Evolutionary conservation across 2,329 filamentous ascomycete genomes (phyloP).

Genomic region (Graphiopsis chlorocephala): DNA sequence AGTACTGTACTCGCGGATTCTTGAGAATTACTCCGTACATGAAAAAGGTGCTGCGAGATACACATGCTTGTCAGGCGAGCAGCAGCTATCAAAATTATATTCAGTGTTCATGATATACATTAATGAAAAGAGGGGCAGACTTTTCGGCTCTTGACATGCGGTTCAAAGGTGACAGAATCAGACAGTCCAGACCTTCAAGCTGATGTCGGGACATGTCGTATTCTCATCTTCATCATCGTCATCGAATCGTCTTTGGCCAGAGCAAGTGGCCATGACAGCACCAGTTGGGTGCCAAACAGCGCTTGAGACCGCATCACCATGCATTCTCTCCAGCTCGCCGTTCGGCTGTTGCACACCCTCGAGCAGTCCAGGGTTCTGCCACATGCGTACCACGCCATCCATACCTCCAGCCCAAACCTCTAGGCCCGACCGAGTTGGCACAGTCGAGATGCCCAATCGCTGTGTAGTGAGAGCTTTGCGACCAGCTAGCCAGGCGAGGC

Average conservation of each 20-base stretch:
- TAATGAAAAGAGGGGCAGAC: neutral
- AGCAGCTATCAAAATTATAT: neutral
- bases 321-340: conserved; percentile 41
- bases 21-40: neutral
- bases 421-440: conserved; percentile 38
- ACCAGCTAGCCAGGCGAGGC: conserved; percentile 49
- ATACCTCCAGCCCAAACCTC: conserved; percentile 60
- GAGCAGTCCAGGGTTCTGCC: conserved; percentile 45
- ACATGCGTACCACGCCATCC: conserved; percentile 50
- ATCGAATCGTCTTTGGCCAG: conserved; percentile 38
- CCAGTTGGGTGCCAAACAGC: conserved; percentile 47
- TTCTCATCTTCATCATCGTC: neutral
- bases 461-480: conserved; percentile 51
- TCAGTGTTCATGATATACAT: neutral
- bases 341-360: conserved; percentile 44
- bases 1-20: neutral
- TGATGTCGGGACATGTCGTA: neutral
- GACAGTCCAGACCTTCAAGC: conserved; percentile 11
- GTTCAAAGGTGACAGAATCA: neutral
- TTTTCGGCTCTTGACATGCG: neutral
- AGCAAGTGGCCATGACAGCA: conserved; percentile 49
- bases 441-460: conserved; percentile 55
- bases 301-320: conserved; percentile 47
- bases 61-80: neutral
- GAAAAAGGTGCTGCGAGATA: neutral